Conservation (phyloP, 495 filamentous ascomycete species). For the Talaromyces nanjingensis region DNA sequence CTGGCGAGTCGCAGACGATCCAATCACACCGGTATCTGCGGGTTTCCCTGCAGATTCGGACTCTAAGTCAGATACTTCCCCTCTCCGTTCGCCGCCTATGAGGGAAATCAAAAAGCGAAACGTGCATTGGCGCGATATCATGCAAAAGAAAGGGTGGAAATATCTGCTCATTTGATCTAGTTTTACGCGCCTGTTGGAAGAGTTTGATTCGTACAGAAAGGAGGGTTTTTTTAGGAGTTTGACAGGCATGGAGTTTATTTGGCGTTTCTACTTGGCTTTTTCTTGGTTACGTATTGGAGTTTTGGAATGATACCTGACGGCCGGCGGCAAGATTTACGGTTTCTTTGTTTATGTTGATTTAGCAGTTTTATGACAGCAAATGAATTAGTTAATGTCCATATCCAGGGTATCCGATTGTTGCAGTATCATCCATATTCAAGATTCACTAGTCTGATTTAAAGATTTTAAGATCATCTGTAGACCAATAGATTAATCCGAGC, state of each 20-base stretch:
- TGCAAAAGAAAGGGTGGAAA: slow-evolving; percentile 87
- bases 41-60: slow-evolving; percentile 19
- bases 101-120: slow-evolving; percentile 43
- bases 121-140: slow-evolving; percentile 91
- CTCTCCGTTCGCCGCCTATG: slow-evolving; percentile 6
- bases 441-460: too few relatives aligned
- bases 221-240: neutral
- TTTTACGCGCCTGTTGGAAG: neutral
- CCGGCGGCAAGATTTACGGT: neutral
- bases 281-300: neutral
- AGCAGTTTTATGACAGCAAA: neutral
- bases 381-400: too few relatives aligned
- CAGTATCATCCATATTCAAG: too few relatives aligned
- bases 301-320: neutral
- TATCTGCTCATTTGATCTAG: slow-evolving; percentile 72
- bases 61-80: slow-evolving; percentile 14
- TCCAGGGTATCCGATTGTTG: too few relatives aligned
- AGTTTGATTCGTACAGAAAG: neutral
- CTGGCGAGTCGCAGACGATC: slow-evolving; percentile 67
- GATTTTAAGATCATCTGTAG: too few relatives aligned
- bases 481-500: too few relatives aligned
- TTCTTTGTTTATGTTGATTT: neutral
- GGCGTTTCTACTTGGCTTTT: neutral
- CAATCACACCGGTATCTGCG: slow-evolving; percentile 24
- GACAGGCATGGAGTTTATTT: neutral